Evolutionary conservation across 108 stramenopile genomes (phyloP), one percentile per base, ranked within the genome.

Genomic region (Hondaea fermentalgiana): DNA sequence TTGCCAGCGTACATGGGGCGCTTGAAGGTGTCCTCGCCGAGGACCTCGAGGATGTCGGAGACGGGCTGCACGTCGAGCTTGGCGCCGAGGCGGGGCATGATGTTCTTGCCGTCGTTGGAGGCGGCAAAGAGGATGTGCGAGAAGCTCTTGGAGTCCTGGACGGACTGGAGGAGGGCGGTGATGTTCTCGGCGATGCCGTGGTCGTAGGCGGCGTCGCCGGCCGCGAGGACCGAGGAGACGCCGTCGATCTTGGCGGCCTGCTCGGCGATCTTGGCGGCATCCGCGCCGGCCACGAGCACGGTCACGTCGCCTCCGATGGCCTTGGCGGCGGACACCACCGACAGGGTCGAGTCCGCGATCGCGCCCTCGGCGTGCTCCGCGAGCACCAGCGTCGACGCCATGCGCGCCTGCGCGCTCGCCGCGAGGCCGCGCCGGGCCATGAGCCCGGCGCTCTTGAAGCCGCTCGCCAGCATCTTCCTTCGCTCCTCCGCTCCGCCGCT

Each of bases 1-100:
- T 99, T 99, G 89, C 99, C 99, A 72, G 99, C 99, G 89, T 99
- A 99, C 94, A 99, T 97, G 58, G 99, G 98, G 17, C 99, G 96
- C 87, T 95, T 92, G 90, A 98, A 99, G 91, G 91, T 93, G 93
- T 96, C 95, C 90, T 95, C 94, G 64, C 93, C 95, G 60, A 97
- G 57, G 16, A 99, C 92, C 76, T 95, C 92, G 44, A 97, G 91
- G 90, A 99, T 94, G 93, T 99, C 99, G 14, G 98, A 95, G 19
- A 99, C 90, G 57, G 98, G 98, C 58, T 95, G 90, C 5, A 95
- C 93, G 72, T 96, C 96, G 55, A 98, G 89, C 88, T 95, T 89
- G 25, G 98, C 99, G 53, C 96, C 99, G n/a, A 96, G 93, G 55
- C 99, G 96, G 8, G 97, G 98, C 58, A 97, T 87, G 88, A 96